Evolutionary conservation across 306 rosid species (phyloP).

Genomic region (Vicia villosa): DNA sequence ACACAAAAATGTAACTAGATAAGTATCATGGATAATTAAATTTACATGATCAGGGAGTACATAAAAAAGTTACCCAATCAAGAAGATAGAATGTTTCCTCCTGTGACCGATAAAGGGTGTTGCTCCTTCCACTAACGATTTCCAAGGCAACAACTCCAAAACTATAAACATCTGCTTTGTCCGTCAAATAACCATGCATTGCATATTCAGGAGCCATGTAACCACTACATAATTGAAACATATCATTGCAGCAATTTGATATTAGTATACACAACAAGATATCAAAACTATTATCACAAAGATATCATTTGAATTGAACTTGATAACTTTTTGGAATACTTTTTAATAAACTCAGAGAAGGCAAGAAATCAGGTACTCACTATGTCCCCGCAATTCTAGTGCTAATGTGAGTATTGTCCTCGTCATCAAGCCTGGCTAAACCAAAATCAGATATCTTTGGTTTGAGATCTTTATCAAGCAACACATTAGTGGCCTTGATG

Average conservation of each 20-base stretch:
- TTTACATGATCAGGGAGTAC: background rate
- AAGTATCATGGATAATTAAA: background rate
- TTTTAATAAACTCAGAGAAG: background rate
- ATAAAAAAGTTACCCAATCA: slow-evolving; percentile 42
- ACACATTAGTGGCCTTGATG: slow-evolving; percentile 56
- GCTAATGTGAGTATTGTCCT: slow-evolving; percentile 44
- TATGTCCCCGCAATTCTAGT: slow-evolving; percentile 54
- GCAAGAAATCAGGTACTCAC: background rate
- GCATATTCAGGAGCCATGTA: slow-evolving; percentile 84
- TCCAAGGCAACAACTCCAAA: slow-evolving; percentile 64
- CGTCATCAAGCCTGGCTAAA: slow-evolving; percentile 61
- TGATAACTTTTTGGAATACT: background rate
- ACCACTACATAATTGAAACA: slow-evolving; percentile 15
- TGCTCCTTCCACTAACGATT: slow-evolving; percentile 52
- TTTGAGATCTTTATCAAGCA: slow-evolving; percentile 35
- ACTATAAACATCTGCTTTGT: slow-evolving; percentile 71
- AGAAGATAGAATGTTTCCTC: slow-evolving; percentile 44
- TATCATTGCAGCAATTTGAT: background rate
- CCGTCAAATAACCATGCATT: slow-evolving; percentile 58
- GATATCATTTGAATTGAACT: background rate
- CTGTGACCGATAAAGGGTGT: slow-evolving; percentile 40
- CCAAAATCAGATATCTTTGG: slow-evolving; percentile 65
- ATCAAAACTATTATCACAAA: background rate
- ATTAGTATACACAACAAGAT: background rate
- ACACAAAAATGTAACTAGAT: background rate